A percentile compares a stretch with the other conserved stretches of the same genome.
Conservation (phyloP, 164 flowering plant genomes). For the Umbilicus rupestris region DNA sequence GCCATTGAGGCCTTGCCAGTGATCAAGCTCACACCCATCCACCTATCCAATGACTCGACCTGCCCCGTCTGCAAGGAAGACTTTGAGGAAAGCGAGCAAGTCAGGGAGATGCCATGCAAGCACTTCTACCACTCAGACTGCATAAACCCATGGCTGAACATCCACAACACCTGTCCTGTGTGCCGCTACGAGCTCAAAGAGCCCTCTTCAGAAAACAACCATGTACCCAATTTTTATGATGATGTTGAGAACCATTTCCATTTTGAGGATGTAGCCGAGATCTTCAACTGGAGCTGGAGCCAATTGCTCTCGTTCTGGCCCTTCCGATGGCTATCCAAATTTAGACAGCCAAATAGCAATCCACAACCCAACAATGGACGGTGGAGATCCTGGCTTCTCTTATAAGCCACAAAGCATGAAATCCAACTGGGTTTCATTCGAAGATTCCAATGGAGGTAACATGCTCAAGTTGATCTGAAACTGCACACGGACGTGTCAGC, state of each 20-base stretch:
- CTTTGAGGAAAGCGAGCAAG: conserved; percentile 26
- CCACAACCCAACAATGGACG: not conserved
- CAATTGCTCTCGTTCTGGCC: conserved; percentile 18
- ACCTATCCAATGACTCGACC: conserved; percentile 14
- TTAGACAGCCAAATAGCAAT: conserved; percentile 7
- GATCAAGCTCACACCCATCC: conserved; percentile 17
- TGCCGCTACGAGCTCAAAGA: conserved; percentile 29
- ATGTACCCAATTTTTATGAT: not conserved
- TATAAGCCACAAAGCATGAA: not conserved
- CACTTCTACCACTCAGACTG: conserved; percentile 46
- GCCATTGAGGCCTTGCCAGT: conserved; percentile 27
- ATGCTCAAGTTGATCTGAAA: too few species aligned
- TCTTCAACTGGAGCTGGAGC: conserved; percentile 14
- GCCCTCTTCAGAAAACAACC: not conserved
- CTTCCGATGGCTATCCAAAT: conserved; percentile 13
- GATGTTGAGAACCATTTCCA: not conserved
- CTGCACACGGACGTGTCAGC: too few species aligned
- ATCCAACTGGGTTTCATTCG: too few species aligned
- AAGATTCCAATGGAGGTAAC: too few species aligned
- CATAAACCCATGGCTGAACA: conserved; percentile 37
- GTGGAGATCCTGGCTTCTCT: conserved; percentile 5
- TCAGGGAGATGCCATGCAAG: conserved; percentile 32
- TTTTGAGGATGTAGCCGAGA: conserved; percentile 12
- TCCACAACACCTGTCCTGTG: conserved; percentile 39
- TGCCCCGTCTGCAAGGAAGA: conserved; percentile 47